Conservation (phyloP, 345 rosid species). For the Lepidium didymum region DNA sequence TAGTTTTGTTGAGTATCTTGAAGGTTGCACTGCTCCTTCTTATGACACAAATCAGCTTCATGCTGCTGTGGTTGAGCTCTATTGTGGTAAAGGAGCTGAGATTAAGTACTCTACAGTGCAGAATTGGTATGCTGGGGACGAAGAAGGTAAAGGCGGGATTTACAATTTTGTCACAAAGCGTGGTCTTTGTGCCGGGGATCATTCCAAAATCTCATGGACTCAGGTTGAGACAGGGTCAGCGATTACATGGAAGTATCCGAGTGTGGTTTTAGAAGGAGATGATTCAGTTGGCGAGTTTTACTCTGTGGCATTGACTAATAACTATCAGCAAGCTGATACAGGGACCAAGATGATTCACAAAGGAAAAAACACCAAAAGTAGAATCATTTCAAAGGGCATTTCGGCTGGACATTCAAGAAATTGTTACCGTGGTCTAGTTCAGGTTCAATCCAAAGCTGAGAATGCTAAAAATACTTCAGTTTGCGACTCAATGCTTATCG, state of each 20-base stretch:
- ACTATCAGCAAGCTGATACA: constrained; percentile 84
- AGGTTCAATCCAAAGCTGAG: constrained; percentile 87
- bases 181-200: constrained; percentile 77
- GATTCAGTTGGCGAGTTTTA: constrained; percentile 83
- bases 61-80: constrained; percentile 92
- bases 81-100: constrained; percentile 74
- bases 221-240: constrained; percentile 99
- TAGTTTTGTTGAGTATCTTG: constrained; percentile 91
- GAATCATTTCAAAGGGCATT: constrained; percentile 91
- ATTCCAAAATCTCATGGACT: constrained; percentile 93
- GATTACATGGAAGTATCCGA: constrained; percentile 92
- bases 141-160: constrained; percentile 82
- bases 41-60: constrained; percentile 89
- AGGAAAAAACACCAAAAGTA: constrained; percentile 79
- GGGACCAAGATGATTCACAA: constrained; percentile 98
- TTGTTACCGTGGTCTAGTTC: constrained; percentile 95
- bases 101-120: constrained; percentile 93
- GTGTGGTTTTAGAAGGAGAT: constrained; percentile 88
- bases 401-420: constrained; percentile 71
- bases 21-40: constrained; percentile 94
- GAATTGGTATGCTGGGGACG: constrained; percentile 96
- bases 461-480: constrained; percentile 84
- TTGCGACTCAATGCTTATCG: constrained; percentile 96
- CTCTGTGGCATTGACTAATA: constrained; percentile 88
- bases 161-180: constrained; percentile 93